These are phyloP conservation scores for Diaporthe sp. DNA, from an alignment of 2,329 filamentous ascomycete genomes.

Conservation along the genomic window DNA sequence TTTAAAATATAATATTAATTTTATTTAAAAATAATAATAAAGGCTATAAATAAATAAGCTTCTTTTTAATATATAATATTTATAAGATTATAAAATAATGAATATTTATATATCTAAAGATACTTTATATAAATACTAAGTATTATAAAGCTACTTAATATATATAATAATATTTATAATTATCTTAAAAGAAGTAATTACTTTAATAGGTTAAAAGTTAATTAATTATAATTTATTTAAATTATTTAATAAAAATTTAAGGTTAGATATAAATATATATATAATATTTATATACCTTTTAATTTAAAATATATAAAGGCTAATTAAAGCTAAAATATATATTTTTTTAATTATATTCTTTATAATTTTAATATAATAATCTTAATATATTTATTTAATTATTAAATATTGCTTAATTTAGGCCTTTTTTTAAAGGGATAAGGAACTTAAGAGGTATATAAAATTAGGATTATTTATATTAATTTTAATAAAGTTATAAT, in stretches of 20 bases:
- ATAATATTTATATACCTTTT: background rate
- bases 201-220: background rate
- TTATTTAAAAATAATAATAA: too few relatives aligned
- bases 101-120: background rate
- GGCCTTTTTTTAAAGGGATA: fast-evolving
- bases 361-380: background rate
- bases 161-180: background rate
- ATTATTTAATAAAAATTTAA: background rate
- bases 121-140: background rate
- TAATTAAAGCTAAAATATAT: background rate
- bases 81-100: background rate
- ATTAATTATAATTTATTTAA: background rate
- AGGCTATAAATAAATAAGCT: too few relatives aligned
- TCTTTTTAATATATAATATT: too few relatives aligned
- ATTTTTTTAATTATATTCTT: background rate
- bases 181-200: background rate
- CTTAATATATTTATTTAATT: background rate
- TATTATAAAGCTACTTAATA: background rate
- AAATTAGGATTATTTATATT: background rate
- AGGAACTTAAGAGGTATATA: background rate
- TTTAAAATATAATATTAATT: too few relatives aligned
- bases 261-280: background rate
- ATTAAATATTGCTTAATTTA: background rate
- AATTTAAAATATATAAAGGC: background rate
- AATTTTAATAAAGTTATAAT: background rate